phyloP scores from a whole-genome alignment of 257 asterid genomes.

The Nemophila menziesii region DNA sequence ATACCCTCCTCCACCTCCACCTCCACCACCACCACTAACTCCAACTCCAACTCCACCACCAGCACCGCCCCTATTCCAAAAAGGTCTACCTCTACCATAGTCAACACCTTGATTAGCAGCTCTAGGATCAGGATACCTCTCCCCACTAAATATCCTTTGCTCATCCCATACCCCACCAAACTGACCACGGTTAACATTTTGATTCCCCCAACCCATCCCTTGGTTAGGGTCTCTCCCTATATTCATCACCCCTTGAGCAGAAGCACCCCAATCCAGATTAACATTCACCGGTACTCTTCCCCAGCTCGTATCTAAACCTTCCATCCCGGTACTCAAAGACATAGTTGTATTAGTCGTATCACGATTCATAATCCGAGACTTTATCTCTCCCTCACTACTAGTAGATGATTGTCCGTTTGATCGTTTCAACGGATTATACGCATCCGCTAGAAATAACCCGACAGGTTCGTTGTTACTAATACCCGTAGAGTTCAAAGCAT shows the following conservation, averaged over 20 bases:
- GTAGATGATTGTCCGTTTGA: constrained; percentile 59
- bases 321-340: constrained; percentile 28
- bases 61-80: constrained; percentile 61
- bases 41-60: too few species aligned
- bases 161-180: constrained; percentile 54
- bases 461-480: constrained; percentile 17
- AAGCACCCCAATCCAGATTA: constrained; percentile 57
- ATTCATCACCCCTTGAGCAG: constrained; percentile 47
- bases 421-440: constrained; percentile 35
- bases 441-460: constrained; percentile 23
- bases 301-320: constrained; percentile 39
- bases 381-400: constrained; percentile 76
- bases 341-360: constrained; percentile 22
- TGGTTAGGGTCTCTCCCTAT: constrained; percentile 37
- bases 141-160: constrained; percentile 53
- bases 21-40: too few species aligned
- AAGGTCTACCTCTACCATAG: constrained; percentile 46
- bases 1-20: constrained; percentile 32
- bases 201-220: constrained; percentile 47
- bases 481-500: constrained; percentile 29
- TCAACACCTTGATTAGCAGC: constrained; percentile 52
- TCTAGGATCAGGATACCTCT: constrained; percentile 58
- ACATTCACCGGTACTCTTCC: constrained; percentile 50
- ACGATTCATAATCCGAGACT: constrained; percentile 21
- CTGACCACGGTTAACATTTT: constrained; percentile 25